Conservation (phyloP, 805 yeast species). For the Blastobotrys muscicola region DNA sequence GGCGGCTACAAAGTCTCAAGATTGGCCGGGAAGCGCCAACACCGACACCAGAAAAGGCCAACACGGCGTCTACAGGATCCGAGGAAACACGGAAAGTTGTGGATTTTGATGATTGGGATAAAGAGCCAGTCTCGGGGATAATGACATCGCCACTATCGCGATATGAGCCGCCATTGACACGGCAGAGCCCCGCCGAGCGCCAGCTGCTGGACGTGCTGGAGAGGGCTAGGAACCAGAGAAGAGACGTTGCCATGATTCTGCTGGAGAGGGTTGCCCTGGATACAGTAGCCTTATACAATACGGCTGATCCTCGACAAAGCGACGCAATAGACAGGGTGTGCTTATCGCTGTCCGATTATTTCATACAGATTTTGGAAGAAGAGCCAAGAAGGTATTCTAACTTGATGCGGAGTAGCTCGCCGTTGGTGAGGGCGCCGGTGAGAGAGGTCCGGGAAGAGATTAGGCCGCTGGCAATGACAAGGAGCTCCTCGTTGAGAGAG, state of each 20-base stretch:
- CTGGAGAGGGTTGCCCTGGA: constrained; percentile 18
- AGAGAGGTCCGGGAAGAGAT: no score
- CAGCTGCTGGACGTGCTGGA: constrained; percentile 15
- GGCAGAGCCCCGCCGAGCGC: constrained; percentile 18
- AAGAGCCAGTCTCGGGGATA: constrained; percentile 3
- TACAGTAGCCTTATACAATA: constrained; percentile 14
- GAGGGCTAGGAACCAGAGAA: constrained; percentile 9
- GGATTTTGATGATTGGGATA: constrained; percentile 1
- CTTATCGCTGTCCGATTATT: constrained; percentile 14
- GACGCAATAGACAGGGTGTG: constrained; percentile 14
- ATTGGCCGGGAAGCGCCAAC: background rate
- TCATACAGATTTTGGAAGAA: background rate
- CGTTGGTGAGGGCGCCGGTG: no score
- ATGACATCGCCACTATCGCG: constrained; percentile 1
- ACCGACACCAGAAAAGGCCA: background rate
- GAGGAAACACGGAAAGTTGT: background rate
- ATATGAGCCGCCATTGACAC: constrained; percentile 1
- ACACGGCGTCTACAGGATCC: no score
- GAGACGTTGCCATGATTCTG: constrained; percentile 14
- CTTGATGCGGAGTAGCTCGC: no score
- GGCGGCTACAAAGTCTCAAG: constrained; percentile 6
- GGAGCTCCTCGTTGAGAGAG: no score
- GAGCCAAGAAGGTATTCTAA: background rate
- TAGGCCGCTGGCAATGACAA: no score
- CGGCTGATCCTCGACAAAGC: background rate